These are phyloP conservation scores for Suillus variegatus DNA, from an alignment of 768 basidiomycete species.

Conservation along the genomic window DNA sequence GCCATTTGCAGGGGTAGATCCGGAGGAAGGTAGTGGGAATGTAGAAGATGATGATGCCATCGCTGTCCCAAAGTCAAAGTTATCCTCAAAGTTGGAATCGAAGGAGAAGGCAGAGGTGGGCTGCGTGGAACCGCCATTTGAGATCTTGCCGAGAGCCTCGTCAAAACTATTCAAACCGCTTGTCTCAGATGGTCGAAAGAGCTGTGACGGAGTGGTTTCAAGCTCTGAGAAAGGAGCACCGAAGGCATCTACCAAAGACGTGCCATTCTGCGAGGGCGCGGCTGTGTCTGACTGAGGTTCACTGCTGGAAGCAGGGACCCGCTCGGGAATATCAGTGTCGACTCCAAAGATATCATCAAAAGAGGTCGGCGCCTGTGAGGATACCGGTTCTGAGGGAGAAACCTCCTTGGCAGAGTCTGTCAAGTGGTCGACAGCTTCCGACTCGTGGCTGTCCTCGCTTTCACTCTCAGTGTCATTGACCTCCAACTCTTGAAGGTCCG, in stretches of 20 bases:
- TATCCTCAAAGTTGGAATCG: conserved; percentile 62
- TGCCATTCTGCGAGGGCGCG: conserved; percentile 16
- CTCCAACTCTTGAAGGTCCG: conserved; percentile 60
- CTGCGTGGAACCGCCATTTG: conserved; percentile 38
- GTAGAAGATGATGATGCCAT: conserved; percentile 31
- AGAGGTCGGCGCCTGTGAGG: conserved; percentile 24
- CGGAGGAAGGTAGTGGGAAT: conserved; percentile 29
- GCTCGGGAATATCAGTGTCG: conserved; percentile 20
- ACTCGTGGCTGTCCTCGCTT: conserved; percentile 36
- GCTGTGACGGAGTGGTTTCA: conserved; percentile 19
- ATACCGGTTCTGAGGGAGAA: conserved; percentile 13
- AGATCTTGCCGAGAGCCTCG: conserved; percentile 65
- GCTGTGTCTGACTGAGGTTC: conserved; percentile 21
- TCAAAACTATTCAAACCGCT: conserved; percentile 64
- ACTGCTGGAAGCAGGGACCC: conserved; percentile 22
- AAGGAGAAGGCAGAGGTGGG: conserved; percentile 53
- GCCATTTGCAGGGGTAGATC: conserved; percentile 28
- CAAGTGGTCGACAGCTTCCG: conserved; percentile 12
- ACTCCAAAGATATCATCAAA: conserved; percentile 63
- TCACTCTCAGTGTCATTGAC: conserved; percentile 57
- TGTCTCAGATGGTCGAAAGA: conserved; percentile 18
- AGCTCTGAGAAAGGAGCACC: conserved; percentile 35
- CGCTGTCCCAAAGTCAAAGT: conserved; percentile 61
- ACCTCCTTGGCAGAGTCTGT: conserved; percentile 5
- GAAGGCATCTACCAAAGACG: conserved; percentile 36